Conservation (phyloP, 2,329 filamentous ascomycete species). For the Alternaria infectoria region DNA sequence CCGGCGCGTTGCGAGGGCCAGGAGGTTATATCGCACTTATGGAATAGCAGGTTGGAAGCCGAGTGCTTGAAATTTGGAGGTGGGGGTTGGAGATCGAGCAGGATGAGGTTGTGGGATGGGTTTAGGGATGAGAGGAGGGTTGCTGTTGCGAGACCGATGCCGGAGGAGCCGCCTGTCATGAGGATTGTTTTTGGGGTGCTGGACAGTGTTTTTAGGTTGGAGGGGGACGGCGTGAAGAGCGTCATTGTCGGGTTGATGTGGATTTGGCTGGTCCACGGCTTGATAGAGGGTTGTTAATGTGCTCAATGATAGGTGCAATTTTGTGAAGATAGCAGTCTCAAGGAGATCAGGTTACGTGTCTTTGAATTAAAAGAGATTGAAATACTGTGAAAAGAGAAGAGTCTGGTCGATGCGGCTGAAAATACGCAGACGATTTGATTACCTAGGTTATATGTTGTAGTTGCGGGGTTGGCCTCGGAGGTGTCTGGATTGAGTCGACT, state of each 20-base stretch:
- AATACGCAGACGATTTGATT: slow-evolving; percentile 2
- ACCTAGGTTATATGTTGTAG: slow-evolving; percentile 20
- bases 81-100: slow-evolving; percentile 49
- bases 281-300: no score
- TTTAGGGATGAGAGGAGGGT: slow-evolving; percentile 48
- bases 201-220: slow-evolving; percentile 27
- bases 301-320: not conserved
- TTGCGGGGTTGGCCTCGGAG: slow-evolving; percentile 15
- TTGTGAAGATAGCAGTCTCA: not conserved
- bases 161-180: slow-evolving; percentile 51
- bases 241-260: slow-evolving; percentile 22
- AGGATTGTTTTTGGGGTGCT: slow-evolving; percentile 42
- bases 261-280: not conserved
- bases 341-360: no score
- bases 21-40: slow-evolving; percentile 54
- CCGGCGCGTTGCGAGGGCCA: slow-evolving; percentile 55
- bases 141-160: slow-evolving; percentile 52
- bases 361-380: no score
- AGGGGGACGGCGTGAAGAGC: slow-evolving; percentile 30
- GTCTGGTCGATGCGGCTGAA: not conserved
- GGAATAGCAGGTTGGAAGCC: slow-evolving; percentile 39
- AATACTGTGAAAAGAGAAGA: no score
- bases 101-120: slow-evolving; percentile 49
- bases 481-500: not conserved
- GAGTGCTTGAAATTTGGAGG: slow-evolving; percentile 41